A percentile compares a stretch with the other conserved stretches of the same genome.
phyloP scores from a whole-genome alignment of 2,329 filamentous ascomycete genomes.

The Aphanoascus verrucosus region DNA sequence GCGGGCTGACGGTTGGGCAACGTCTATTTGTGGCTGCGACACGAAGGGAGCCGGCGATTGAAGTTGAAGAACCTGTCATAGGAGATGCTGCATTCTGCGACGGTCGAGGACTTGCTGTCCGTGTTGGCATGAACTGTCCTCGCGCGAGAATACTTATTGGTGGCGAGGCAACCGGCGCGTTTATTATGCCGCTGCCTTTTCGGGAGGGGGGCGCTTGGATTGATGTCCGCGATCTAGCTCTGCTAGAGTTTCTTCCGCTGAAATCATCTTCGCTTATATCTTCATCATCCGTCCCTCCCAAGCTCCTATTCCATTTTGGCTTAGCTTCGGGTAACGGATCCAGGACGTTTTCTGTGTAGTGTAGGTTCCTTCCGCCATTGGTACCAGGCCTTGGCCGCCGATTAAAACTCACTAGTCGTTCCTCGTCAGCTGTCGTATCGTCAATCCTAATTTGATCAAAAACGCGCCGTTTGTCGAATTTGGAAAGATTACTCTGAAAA shows the following conservation, averaged over 20 bases:
- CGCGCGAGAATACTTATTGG: conserved; percentile 29
- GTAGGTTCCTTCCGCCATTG: conserved; percentile 75
- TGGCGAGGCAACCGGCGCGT: conserved; percentile 28
- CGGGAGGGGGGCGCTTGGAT: conserved; percentile 29
- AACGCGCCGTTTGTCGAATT: conserved; percentile 85
- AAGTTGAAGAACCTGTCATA: conserved; percentile 27
- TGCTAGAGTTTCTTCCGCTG: conserved; percentile 37
- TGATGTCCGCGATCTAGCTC: conserved; percentile 32
- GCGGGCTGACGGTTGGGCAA: conserved; percentile 51
- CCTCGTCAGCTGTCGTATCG: conserved; percentile 78
- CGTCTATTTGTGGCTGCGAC: conserved; percentile 45
- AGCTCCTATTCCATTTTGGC: conserved; percentile 59
- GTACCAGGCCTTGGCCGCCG: conserved; percentile 55
- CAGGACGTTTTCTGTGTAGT: conserved; percentile 84
- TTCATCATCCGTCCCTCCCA: conserved; percentile 48
- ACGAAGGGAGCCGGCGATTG: conserved; percentile 38
- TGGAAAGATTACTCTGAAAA: conserved; percentile 77
- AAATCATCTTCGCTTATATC: conserved; percentile 32
- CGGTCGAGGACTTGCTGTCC: conserved; percentile 32
- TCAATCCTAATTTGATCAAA: conserved; percentile 88
- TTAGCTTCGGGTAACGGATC: conserved; percentile 43
- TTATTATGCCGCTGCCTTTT: conserved; percentile 34
- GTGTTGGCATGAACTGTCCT: conserved; percentile 28
- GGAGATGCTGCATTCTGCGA: conserved; percentile 35
- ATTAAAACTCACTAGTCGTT: conserved; percentile 85